A percentile compares a stretch with the other conserved stretches of the same genome.
Conservation (phyloP, 768 basidiomycete species). For the Scleroderma citrinum region DNA sequence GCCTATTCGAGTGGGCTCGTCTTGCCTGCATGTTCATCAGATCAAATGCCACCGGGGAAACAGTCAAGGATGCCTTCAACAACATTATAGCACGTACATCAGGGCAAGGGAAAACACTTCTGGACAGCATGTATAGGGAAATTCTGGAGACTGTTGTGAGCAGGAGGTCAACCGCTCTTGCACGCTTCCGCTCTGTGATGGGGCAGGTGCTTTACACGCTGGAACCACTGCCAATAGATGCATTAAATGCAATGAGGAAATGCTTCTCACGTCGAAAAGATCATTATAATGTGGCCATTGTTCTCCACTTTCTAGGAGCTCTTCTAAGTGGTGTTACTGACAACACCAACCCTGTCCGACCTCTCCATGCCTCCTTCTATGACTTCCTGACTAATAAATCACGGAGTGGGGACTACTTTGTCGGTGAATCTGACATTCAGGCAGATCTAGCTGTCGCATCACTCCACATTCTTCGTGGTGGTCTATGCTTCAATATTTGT, state of each 20-base stretch:
- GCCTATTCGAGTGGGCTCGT: not conserved
- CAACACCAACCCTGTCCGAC: conserved; percentile 5
- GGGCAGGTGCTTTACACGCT: not conserved
- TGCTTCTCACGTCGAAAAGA: not conserved
- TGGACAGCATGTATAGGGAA: not conserved
- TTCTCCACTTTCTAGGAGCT: conserved; percentile 1
- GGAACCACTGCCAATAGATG: conserved; percentile 2
- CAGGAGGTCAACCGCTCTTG: not conserved
- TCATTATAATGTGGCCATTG: not conserved
- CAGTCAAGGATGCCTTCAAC: not conserved
- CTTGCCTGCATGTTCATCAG: not conserved
- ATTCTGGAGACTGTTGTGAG: not conserved
- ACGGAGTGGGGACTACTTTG: conserved; percentile 9
- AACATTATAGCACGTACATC: not conserved
- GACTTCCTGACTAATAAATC: conserved; percentile 19
- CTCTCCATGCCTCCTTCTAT: conserved; percentile 23
- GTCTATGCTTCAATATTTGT: conserved; percentile 38
- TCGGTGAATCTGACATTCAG: conserved; percentile 9
- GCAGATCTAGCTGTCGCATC: conserved; percentile 14
- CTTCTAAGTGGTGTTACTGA: conserved; percentile 4
- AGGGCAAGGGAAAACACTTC: not conserved
- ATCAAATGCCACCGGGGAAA: not conserved
- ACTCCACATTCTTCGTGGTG: conserved; percentile 24
- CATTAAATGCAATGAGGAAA: not conserved
- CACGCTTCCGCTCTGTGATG: not conserved